phyloP scores from a whole-genome alignment of 371 early-diverging fungal genomes.

The Lichtheimia corymbifera region DNA sequence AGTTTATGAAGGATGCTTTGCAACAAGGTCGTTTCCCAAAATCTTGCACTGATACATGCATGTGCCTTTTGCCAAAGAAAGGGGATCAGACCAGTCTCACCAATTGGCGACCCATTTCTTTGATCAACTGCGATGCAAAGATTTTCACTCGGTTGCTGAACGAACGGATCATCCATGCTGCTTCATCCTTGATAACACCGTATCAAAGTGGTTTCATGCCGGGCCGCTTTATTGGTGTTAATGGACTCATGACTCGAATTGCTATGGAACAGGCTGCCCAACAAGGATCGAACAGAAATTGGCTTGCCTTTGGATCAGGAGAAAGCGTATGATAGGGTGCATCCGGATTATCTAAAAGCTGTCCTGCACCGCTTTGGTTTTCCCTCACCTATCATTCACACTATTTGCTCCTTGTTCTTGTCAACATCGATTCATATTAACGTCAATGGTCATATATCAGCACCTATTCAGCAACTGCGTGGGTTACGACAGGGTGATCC shows the following conservation, averaged over 20 bases:
- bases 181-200: not conserved
- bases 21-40: conserved; percentile 9
- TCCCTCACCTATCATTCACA: not conserved
- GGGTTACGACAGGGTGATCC: conserved; percentile 31
- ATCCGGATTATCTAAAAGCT: conserved; percentile 12
- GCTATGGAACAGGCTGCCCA: conserved; percentile 12
- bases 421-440: conserved; percentile 11
- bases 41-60: conserved; percentile 25
- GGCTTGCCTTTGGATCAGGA: conserved; percentile 14
- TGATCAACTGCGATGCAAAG: conserved; percentile 25
- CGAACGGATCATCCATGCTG: not conserved
- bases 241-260: conserved; percentile 9
- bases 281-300: not conserved
- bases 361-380: conserved; percentile 2
- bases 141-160: conserved; percentile 16
- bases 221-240: conserved; percentile 11
- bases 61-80: conserved; percentile 23
- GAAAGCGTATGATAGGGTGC: conserved; percentile 12
- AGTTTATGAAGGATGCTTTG: conserved; percentile 22
- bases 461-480: conserved; percentile 13
- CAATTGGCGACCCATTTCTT: conserved; percentile 31
- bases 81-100: conserved; percentile 13
- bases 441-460: conserved; percentile 22
- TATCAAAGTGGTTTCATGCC: conserved; percentile 19
- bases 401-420: conserved; percentile 18